Evolutionary conservation across 164 flowering plant genomes (phyloP).

Genomic region (Vitis vinifera): DNA sequence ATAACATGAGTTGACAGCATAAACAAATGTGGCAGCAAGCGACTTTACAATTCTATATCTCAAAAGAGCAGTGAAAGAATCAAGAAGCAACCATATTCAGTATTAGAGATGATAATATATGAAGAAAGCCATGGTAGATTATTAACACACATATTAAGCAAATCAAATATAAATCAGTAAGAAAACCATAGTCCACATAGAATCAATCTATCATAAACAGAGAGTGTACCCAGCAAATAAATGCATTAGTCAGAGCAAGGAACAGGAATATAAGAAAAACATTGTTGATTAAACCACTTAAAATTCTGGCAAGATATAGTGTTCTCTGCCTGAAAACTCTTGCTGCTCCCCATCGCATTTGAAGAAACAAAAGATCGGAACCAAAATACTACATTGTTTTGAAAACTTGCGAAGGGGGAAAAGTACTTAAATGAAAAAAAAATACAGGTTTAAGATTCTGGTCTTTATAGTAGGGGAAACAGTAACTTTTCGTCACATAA

Average conservation of each 20-base stretch:
- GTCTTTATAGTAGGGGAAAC: slow-evolving; percentile 29
- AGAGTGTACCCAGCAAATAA: neutral
- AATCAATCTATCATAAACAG: neutral
- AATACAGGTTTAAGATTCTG: slow-evolving; percentile 36
- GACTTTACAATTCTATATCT: neutral
- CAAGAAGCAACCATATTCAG: neutral
- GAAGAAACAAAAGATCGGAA: slow-evolving; percentile 9
- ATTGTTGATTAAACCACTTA: neutral
- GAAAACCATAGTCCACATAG: neutral
- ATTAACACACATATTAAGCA: neutral
- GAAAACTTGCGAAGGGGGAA: slow-evolving; percentile 13
- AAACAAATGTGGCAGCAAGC: neutral
- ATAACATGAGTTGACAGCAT: neutral
- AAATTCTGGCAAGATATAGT: neutral
- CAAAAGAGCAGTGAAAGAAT: neutral
- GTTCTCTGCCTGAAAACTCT: slow-evolving; percentile 16
- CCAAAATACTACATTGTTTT: slow-evolving; percentile 18
- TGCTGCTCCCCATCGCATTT: slow-evolving; percentile 18
- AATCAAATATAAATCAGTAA: neutral
- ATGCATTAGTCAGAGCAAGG: neutral
- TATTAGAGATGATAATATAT: neutral
- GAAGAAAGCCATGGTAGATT: neutral
- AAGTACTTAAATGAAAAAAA: slow-evolving; percentile 12
- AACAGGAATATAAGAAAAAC: slow-evolving; percentile 1
- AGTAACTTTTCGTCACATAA: slow-evolving; percentile 27